Base-by-base conservation (phyloP, 2,329 filamentous ascomycete species). In the Coniosporium tulheliwenetii region DNA sequence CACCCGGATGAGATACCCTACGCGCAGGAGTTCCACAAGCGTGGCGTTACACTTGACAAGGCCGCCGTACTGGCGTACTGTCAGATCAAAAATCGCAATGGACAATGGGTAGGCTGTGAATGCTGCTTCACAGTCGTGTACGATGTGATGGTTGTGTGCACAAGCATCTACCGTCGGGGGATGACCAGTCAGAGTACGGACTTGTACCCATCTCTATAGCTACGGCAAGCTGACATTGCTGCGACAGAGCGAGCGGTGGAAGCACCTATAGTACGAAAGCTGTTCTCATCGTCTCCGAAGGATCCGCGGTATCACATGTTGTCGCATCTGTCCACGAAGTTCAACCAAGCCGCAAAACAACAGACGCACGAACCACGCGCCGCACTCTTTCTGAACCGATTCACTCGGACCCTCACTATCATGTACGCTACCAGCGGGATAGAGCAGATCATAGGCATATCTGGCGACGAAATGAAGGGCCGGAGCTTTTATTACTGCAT, bases 221-320 rank as follows among this genome's bases (percentile, higher is more conserved):
- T 14, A 41, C n/a, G 40, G 12, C 40, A 13, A 36, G 37, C 47
- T 53, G 39, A 53, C 41, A 39, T n/a, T 36, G 15, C 26, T 41
- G 36, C 8, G 10, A 29, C 52, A 91, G 85, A 80, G 52, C 75
- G 85, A 49, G 83, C 82, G 12, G 66, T 77, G 4, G 82, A 85
- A 51, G 85, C 84, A 33, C 84, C 84, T 1, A 71, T 84, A 44
- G 79, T 93, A 42, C 76, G 84, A 41, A 77, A 80, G 39, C 67
- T 89, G 26, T 93, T 93, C 58, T 79, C 83, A 2, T 85, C 80
- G 19, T 89, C 84, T 7, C 81, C 83, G 10, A 71, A 77, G 51
- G 85, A 93, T 53, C 84, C 85, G 13, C 77, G 85, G 47, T 93
- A 93, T 58, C 83, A 91, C 61, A 93, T 93, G 85, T 65, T 93